Evolutionary conservation across 2,329 filamentous ascomycete genomes (phyloP), one percentile per base, ranked within the genome.

Genomic region (Talaromyces islandicus): DNA sequence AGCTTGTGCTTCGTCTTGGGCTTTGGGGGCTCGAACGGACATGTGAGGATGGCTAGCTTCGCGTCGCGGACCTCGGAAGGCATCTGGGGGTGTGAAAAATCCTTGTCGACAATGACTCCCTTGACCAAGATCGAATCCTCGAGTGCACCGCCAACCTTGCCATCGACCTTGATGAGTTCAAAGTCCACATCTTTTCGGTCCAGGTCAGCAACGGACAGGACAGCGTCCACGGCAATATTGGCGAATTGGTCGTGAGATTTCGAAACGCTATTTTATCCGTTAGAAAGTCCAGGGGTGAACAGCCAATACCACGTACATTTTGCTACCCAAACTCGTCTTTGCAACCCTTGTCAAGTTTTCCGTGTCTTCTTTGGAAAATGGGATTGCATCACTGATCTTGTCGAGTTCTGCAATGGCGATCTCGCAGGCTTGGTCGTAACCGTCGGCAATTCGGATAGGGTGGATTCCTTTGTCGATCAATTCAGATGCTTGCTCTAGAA

Each of bases 1-100:
- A 99, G 85, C 83, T 97, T 96, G 80, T 99, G 94, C 85, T 99
- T 99, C 54, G 94, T 99, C 86, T 99, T 99, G 67, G 94, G 94
- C 84, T 99, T 99, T 56, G 94, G 94, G 32, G 94, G 94, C 81
- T 99, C 94, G 73, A 99, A 99, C 4, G 94, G 92, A 76, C 94
- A 99, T 56, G 94, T 99, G 62, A 99, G 81, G 70, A 99, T 99
- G 68, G 94, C 94, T 71, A 99, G 87, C 82, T 97, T 97, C 72
- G 94, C 95, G 77, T 99, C 92, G 69, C 83, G 85, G 65, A 99
- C 93, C 78, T 97, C 92, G 56, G 89, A 90, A 11, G 94, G 94
- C 94, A 99, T 99, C 80, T 99, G 94, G 12, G 94, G 94, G 77
- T 99, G 94, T 38, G 94, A 97, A 77, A 99, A 99, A 80, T 99